Evolutionary conservation across 2,329 filamentous ascomycete genomes (phyloP), one percentile per base, ranked within the genome.

Genomic region (Cadophora gregata): DNA sequence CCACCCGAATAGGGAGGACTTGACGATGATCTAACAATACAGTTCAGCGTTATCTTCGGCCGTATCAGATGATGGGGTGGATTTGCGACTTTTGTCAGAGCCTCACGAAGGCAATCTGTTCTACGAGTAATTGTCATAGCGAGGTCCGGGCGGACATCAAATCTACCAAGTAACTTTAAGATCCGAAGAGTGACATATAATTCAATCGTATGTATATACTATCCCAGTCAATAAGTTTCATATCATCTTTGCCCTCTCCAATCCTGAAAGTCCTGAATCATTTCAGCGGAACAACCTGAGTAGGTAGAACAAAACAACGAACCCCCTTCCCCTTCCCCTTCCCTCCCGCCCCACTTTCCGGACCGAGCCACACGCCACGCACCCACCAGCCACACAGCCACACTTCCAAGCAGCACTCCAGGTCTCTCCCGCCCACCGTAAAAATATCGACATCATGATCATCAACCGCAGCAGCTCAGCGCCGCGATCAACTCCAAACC

Each of bases 371-470:
- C n/a, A 63, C 60, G 59, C 59, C 67, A 65, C 67, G 51, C 33
- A n/a, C 25, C 29, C n/a, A 21, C 51, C 45, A n/a, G 16, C 21
- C 38, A 59, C 63, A 62, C 68, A 66, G 68, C 66, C 66, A 67
- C 68, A 68, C 50, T 45, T 55, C 50, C 5, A n/a, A 10, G 4
- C n/a, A 14, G 10, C 31, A 38, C 27, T 61, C 59, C n/a, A 29
- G 42, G n/a, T 42, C 19, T 5, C 47, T 63, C 31, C 25, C 21
- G 33, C 19, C 27, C 31, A 8, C 60, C 63, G 36, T 64, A 50
- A 36, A 53, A 60, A 64, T 60, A 64, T 53, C 47, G 24, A 64
- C 63, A 70, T 65, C 64, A 69, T 42, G 12, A 42, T 65, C 64
- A 66, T 12, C 27, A 19, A 25, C 16, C 14, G 31, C 25, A 64